Evolutionary conservation across 305 asterid genomes (phyloP).

Genomic region (Solanum aculeatissimum): DNA sequence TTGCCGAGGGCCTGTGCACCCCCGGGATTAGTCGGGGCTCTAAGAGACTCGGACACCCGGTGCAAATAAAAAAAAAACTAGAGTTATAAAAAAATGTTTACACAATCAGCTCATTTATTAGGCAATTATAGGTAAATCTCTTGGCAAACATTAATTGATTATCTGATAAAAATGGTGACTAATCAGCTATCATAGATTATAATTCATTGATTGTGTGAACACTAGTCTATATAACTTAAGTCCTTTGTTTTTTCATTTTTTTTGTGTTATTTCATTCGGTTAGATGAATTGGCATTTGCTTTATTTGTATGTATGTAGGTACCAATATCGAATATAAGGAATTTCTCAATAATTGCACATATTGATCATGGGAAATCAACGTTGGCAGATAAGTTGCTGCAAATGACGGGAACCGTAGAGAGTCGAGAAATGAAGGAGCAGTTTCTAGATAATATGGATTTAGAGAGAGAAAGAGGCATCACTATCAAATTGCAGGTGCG

Average conservation of each 20-base stretch:
- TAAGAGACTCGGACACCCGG: no score
- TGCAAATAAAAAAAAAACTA: no score
- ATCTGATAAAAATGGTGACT: neutral
- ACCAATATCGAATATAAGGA: constrained; percentile 70
- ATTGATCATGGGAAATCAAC: constrained; percentile 82
- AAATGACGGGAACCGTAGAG: constrained; percentile 92
- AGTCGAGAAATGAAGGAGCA: constrained; percentile 95
- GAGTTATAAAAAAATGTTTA: neutral
- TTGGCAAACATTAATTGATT: neutral
- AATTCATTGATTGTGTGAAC: neutral
- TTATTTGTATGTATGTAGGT: constrained; percentile 34
- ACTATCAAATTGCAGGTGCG: constrained; percentile 92
- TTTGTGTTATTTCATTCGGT: constrained; percentile 2
- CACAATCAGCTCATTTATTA: neutral
- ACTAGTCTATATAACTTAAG: neutral
- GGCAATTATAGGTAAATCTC: neutral
- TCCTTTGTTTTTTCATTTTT: neutral
- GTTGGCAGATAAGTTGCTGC: constrained; percentile 88
- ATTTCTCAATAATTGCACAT: constrained; percentile 90
- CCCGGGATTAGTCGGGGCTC: no score
- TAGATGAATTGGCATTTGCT: neutral
- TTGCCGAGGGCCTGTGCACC: no score
- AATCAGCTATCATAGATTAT: neutral
- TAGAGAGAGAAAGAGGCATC: constrained; percentile 99
- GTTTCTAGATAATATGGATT: constrained; percentile 97